Base-by-base conservation (phyloP, 225 moss, liverwort and hornwort genomes). In the Asterella californica region DNA sequence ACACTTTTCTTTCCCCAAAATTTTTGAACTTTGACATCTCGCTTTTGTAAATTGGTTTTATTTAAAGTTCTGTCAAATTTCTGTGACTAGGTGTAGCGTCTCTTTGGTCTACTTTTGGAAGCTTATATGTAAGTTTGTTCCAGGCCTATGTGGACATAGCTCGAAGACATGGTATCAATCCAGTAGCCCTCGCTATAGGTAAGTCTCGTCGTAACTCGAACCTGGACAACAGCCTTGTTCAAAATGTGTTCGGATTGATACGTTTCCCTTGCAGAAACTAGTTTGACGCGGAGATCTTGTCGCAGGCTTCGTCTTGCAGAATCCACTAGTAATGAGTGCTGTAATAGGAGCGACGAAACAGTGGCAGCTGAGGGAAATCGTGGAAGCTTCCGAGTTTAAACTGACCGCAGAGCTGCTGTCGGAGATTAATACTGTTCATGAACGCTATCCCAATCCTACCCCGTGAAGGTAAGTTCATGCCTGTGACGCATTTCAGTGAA, bases 141-240 rank as follows among this genome's bases (percentile, higher is more conserved):
- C 88, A 92, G 92, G 94, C 88, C 15, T 94, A 90, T 74, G 81
- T 92, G 76, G 88, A 90, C 69, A 88, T 96, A 81, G 94, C 91
- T 62, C 76, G 82, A 60, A 89, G 86, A 81, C 69, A 90, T 83
- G 83, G 84, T 69, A 79, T 94, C 69, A 94, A 87, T 85, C 90
- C 92, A 80, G 84, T 91, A 75, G 84, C 91, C 62, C 85, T 92
- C 63, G 94, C 94, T 70, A 91, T 96, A 70, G 90, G 91, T 93
- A 89, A 81, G 84, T 60, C 52, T 69, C 19, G n/a, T n/a, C n/a
- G n/a, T n/a, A n/a, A 72, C 42, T 78, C 12, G 22, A 6, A 59
- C 24, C 11, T 59, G 6, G 59, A 59, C 59, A 48, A 11, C 48
- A 48, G 48, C 48, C 24, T 25, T 59, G 59, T 6, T 21, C 22